Conservation (phyloP, 2,329 filamentous ascomycete species). For the Aspergillus udagawae region DNA sequence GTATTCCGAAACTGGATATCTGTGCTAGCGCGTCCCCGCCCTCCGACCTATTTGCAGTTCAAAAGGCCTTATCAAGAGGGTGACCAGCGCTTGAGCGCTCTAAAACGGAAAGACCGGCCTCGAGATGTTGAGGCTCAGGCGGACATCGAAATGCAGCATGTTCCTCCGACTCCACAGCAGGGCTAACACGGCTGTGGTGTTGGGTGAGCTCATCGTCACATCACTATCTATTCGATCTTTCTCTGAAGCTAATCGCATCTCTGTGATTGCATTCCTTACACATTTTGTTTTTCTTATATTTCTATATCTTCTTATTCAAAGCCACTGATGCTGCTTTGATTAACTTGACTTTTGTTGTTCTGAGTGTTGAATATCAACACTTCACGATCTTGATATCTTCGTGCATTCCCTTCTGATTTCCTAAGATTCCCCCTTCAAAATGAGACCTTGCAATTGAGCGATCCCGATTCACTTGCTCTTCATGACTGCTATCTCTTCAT, state of each 20-base stretch:
- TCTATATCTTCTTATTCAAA: slow-evolving; percentile 7
- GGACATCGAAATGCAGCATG: slow-evolving; percentile 70
- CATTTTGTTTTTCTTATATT: slow-evolving; percentile 13
- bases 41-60: slow-evolving; percentile 85
- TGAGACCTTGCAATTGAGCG: background rate
- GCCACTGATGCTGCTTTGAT: slow-evolving; percentile 4
- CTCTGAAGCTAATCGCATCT: background rate
- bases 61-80: slow-evolving; percentile 72
- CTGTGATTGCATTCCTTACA: slow-evolving; percentile 10
- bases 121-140: slow-evolving; percentile 50
- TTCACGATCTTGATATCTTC: background rate
- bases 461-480: background rate
- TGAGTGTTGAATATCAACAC: background rate
- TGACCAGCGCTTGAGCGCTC: slow-evolving; percentile 74
- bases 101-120: slow-evolving; percentile 50
- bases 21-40: slow-evolving; percentile 76
- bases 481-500: background rate
- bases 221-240: background rate
- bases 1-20: slow-evolving; percentile 73
- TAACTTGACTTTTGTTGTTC: slow-evolving; percentile 6
- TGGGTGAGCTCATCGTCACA: background rate
- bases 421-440: background rate
- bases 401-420: background rate
- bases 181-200: slow-evolving; percentile 11
- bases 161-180: slow-evolving; percentile 32